phyloP scores from a whole-genome alignment of 352 stramenopile species.

The Globisporangium emineosum region DNA sequence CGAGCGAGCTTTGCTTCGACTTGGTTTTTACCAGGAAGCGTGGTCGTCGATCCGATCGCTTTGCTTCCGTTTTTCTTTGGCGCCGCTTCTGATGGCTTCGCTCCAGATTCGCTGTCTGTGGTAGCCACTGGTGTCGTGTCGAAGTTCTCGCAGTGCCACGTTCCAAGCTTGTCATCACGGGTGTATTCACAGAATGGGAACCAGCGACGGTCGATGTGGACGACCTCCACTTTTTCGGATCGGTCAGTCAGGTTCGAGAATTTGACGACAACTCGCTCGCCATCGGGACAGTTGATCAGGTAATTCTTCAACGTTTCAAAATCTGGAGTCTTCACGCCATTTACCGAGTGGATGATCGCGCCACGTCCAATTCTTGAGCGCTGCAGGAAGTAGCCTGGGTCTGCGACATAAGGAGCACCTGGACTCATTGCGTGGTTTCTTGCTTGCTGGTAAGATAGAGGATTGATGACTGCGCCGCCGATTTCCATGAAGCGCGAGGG shows the following conservation, averaged over 20 bases:
- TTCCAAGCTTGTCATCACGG: constrained; percentile 72
- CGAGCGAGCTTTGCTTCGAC: constrained; percentile 78
- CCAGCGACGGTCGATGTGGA: constrained; percentile 90
- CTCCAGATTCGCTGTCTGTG: constrained; percentile 10
- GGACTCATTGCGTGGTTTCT: constrained; percentile 75
- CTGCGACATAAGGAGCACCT: constrained; percentile 78
- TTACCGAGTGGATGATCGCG: constrained; percentile 86
- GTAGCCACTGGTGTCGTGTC: constrained; percentile 19
- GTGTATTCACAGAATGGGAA: constrained; percentile 87
- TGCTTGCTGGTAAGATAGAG: constrained; percentile 89
- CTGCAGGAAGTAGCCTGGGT: constrained; percentile 89
- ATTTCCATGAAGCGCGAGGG: constrained; percentile 86
- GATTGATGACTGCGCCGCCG: constrained; percentile 84
- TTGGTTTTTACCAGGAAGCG: constrained; percentile 75
- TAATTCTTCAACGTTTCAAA: constrained; percentile 83
- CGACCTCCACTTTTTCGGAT: constrained; percentile 78
- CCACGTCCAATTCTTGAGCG: constrained; percentile 80
- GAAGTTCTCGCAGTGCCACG: constrained; percentile 76
- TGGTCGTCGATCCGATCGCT: constrained; percentile 73
- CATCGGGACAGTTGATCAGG: constrained; percentile 70
- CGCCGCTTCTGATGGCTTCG: constrained; percentile 14
- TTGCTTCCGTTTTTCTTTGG: constrained; percentile 24
- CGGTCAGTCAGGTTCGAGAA: constrained; percentile 76
- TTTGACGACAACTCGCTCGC: constrained; percentile 83
- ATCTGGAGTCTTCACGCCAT: constrained; percentile 79